Evolutionary conservation across 129 eudicot species (phyloP).

Genomic region (Oenanthe sinensis): DNA sequence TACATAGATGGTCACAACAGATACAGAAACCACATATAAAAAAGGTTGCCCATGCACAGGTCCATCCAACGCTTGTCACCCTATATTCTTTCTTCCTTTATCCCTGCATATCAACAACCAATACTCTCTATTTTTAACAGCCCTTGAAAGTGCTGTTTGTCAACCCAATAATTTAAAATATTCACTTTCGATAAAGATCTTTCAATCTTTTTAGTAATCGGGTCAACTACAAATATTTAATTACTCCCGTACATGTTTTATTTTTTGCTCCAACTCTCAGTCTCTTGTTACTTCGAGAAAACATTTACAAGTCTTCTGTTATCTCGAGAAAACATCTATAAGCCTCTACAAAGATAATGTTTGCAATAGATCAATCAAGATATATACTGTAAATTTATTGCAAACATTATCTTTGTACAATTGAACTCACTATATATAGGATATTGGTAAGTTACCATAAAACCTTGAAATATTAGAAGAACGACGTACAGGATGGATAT

Average conservation of each 20-base stretch:
- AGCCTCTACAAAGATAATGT: too few species aligned
- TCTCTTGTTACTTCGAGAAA: neutral
- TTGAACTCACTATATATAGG: neutral
- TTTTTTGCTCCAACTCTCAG: neutral
- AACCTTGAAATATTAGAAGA: too few species aligned
- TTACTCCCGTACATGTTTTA: neutral
- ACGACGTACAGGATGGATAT: too few species aligned
- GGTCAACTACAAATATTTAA: neutral
- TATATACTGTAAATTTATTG: too few species aligned
- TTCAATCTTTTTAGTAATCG: neutral
- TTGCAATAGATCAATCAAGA: too few species aligned
- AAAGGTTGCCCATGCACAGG: neutral
- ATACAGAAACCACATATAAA: neutral
- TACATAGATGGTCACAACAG: neutral
- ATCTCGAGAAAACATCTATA: neutral
- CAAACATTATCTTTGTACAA: neutral
- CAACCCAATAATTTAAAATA: neutral
- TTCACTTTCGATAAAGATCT: neutral
- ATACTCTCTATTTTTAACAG: neutral
- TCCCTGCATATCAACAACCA: neutral
- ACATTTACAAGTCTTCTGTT: too few species aligned
- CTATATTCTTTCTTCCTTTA: neutral
- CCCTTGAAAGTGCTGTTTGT: conserved; percentile 1
- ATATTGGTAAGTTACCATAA: too few species aligned
- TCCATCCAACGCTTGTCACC: neutral